Conservation (phyloP, 2,329 filamentous ascomycete genomes). For the Tolypocladium album region DNA sequence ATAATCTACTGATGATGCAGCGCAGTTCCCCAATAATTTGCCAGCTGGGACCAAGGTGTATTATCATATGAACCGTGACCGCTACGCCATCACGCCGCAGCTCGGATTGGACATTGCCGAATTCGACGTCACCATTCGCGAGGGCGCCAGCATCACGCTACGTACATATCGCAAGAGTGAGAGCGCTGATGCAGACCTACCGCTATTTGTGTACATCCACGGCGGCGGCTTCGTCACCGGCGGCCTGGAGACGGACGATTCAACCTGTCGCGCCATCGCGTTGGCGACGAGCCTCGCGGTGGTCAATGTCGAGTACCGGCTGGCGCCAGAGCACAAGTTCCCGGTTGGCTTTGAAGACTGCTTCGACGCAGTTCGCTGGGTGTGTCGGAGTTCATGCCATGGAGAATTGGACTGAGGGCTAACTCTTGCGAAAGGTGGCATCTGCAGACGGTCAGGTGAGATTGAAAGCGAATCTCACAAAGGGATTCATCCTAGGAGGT, state of each 20-base stretch:
- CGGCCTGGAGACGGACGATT: constrained; percentile 16
- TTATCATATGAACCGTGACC: constrained; percentile 9
- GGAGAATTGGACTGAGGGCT: background rate
- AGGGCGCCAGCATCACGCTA: constrained; percentile 7
- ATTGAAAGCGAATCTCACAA: constrained; percentile 27
- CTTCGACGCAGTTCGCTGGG: constrained; percentile 25
- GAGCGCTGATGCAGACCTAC: constrained; percentile 1
- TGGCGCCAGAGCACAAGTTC: constrained; percentile 39
- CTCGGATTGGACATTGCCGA: constrained; percentile 11
- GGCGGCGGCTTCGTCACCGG: constrained; percentile 14
- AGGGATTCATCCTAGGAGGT: constrained; percentile 39
- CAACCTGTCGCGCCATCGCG: constrained; percentile 12
- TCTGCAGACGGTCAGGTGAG: constrained; percentile 13
- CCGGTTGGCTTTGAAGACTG: constrained; percentile 33
- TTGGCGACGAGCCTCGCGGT: constrained; percentile 18
- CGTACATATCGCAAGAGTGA: constrained; percentile 10
- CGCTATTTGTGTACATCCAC: constrained; percentile 15
- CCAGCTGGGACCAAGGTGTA: constrained; percentile 4
- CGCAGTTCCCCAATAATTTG: constrained; percentile 15
- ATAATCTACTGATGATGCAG: background rate
- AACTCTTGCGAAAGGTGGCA: constrained; percentile 5
- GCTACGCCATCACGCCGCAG: constrained; percentile 11
- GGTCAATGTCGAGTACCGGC: constrained; percentile 37
- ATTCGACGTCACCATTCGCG: constrained; percentile 10
- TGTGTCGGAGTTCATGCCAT: background rate